Base-by-base conservation (phyloP, 148 eudicot species). In the Selenicereus undatus region DNA sequence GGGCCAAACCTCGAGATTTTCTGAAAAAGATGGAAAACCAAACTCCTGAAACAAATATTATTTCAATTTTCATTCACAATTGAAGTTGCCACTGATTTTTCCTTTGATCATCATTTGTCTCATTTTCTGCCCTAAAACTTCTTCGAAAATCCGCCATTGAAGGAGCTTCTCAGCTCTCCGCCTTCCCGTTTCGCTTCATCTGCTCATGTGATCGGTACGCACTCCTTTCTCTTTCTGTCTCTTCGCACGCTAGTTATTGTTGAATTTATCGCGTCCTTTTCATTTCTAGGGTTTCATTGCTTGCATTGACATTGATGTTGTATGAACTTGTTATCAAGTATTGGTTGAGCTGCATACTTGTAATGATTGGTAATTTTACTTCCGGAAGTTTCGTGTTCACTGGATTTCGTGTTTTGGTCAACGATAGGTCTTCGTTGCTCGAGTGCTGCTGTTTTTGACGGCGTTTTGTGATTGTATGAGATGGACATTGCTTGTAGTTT, bases 401-500 rank as follows among this genome's bases (percentile, higher is more conserved):
- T 72, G 74, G 87, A 87, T 78, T 68, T 85, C 45, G 81, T 68
- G 83, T 58, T 80, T 71, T 76, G 82, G 86, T 81, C 85, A 78
- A 83, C 83, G 76, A 79, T 82, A 78, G 81, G 76, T 82, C 66
- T 51, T 78, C 75, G 16, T 36, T 35, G 43, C 43, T 39, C 43
- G 43, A 39, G 1, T 39, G 43, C 43, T 39, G 51, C 51, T 74
- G 70, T 58, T 32, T 26, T 78, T 81, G 62, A 24, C 29, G 64
- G 81, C 14, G 21, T 54, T 70, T 42, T 42, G 51, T 76, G 52
- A 76, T 75, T 77, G 56, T 73, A 74, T 80, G 77, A 71, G 75
- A 83, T 94, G 98, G 95, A 94, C 17, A 73, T 85, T 66, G 85
- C 89, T 21, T 90, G 86, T 88, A 82, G 91, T 88, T 84, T 94